Evolutionary conservation across 1,284 basidiomycete species (phyloP).

Genomic region (Chalciporus sp.): DNA sequence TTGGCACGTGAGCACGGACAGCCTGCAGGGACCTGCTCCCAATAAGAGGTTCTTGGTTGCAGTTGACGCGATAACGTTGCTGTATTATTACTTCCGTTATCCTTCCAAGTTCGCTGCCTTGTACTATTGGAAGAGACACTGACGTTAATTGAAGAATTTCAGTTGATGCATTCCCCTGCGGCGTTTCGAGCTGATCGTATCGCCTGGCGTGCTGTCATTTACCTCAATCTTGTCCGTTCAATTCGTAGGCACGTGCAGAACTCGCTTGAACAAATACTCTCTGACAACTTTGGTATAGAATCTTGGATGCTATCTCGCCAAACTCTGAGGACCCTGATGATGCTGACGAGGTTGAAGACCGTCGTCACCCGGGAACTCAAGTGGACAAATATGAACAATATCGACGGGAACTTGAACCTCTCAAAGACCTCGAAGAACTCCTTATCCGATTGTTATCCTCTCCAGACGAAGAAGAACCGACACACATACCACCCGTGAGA

Average conservation of each 20-base stretch:
- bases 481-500: slow-evolving; percentile 41
- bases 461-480: slow-evolving; percentile 58
- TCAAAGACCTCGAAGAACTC: slow-evolving; percentile 65
- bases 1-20: slow-evolving; percentile 1
- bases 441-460: slow-evolving; percentile 65
- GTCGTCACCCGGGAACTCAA: slow-evolving; percentile 48
- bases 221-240: slow-evolving; percentile 80
- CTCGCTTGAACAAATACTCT: neutral
- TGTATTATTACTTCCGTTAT: slow-evolving; percentile 2
- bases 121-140: slow-evolving; percentile 11
- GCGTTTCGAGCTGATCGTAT: slow-evolving; percentile 76
- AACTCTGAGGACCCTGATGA: slow-evolving; percentile 54
- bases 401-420: slow-evolving; percentile 59
- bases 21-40: slow-evolving; percentile 1
- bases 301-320: slow-evolving; percentile 74
- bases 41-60: slow-evolving; percentile 7
- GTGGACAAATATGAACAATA: slow-evolving; percentile 65
- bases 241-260: slow-evolving; percentile 57
- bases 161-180: slow-evolving; percentile 71
- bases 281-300: slow-evolving; percentile 42
- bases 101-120: neutral
- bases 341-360: slow-evolving; percentile 51
- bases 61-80: neutral
- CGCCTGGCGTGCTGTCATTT: slow-evolving; percentile 83
- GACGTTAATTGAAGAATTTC: slow-evolving; percentile 60